Evolutionary conservation across 768 basidiomycete genomes (phyloP), one percentile per base, ranked within the genome.

Genomic region (Pulveroboletus sp.): DNA sequence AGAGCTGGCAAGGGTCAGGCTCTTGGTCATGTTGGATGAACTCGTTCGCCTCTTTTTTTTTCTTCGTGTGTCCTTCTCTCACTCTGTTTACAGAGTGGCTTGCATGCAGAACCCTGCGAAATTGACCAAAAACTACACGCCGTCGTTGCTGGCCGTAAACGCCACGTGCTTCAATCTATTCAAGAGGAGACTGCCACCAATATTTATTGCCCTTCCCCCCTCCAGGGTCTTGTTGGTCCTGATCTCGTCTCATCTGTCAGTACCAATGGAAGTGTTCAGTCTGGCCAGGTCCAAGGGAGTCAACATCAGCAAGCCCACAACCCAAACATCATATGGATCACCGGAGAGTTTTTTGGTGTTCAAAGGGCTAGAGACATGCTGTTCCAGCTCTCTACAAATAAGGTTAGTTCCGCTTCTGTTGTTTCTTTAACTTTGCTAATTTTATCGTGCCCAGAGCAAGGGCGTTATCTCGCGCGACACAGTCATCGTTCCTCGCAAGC

Each of bases 181-280:
- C 92, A 95, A 65, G 93, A 97, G 69, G 93, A 97, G 68, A 97
- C 95, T 0, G 94, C 86, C 0, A 97, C 95, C 46, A 98, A 97
- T 62, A 91, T 98, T 54, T 98, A 97, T 69, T 81, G 89, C 56
- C 94, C 95, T 26, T 90, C 91, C 1, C 87, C 92, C 33, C 71
- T 97, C 37, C 90, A 92, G 60, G 92, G 89, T 36, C 80, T 94
- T 21, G 75, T 90, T 37, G 88, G 90, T 21, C 79, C 83, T 10
- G 83, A 89, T 51, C 66, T 80, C 43, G 65, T 67, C 40, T 46
- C 63, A 1, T 69, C 73, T 17, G 73, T 74, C 61, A 69, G 36
- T 24, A 41, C 63, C 43, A 63, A 63, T 37, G 64, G 61, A 17
- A 69, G 73, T 27, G 70, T 70, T 10, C 69, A 73, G 15, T n/a